Conservation (phyloP, 306 rosid species). For the Acacia confusa region DNA sequence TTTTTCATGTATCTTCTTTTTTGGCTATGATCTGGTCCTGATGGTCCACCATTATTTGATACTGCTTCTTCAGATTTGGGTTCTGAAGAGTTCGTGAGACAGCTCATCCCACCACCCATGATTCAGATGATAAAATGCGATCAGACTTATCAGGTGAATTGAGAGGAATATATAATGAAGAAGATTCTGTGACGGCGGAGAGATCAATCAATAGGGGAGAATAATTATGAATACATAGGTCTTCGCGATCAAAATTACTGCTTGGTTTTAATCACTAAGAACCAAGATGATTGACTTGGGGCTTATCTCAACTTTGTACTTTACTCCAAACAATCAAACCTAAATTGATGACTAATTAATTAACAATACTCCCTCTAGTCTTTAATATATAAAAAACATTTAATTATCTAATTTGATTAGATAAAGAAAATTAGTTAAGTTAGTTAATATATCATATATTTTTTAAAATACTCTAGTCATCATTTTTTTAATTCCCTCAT, state of each 20-base stretch:
- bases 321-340: neutral
- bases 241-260: constrained; percentile 1
- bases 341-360: neutral
- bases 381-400: too few relatives aligned
- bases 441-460: too few relatives aligned
- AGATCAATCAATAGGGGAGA: constrained; percentile 7
- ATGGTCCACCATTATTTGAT: neutral
- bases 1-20: neutral
- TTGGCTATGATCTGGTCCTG: neutral
- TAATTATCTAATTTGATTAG: too few relatives aligned
- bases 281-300: neutral
- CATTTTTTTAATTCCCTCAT: too few relatives aligned
- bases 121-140: neutral
- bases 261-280: constrained; percentile 23
- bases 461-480: too few relatives aligned
- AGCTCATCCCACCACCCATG: constrained; percentile 38
- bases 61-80: neutral
- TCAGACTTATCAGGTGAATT: neutral
- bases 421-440: too few relatives aligned
- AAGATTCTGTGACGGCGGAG: constrained; percentile 35
- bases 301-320: neutral
- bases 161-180: constrained; percentile 17
- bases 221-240: neutral
- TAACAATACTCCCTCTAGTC: neutral
- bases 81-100: neutral